Conservation (phyloP, 129 eudicot genomes). For the Heracleum sosnowskyi region DNA sequence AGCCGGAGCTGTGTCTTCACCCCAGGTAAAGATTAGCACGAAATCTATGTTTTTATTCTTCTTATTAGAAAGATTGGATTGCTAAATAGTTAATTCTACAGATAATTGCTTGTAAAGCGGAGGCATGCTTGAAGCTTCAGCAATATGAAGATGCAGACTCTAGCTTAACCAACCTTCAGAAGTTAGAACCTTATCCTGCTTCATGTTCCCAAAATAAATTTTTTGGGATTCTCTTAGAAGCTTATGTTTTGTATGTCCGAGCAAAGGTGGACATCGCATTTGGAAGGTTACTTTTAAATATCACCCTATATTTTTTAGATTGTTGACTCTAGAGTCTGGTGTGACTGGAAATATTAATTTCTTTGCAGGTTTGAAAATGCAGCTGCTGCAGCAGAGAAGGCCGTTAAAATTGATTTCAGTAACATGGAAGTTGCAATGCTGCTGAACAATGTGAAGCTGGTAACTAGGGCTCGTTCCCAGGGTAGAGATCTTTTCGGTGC, state of each 20-base stretch:
- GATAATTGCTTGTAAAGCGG: conserved; percentile 55
- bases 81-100: conserved; percentile 12
- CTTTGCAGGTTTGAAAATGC: conserved; percentile 54
- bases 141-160: conserved; percentile 43
- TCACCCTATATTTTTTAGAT: neutral
- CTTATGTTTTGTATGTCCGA: conserved; percentile 39
- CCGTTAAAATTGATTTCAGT: conserved; percentile 29
- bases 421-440: conserved; percentile 43
- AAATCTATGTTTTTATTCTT: neutral
- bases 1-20: conserved; percentile 47
- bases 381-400: conserved; percentile 43
- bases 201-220: conserved; percentile 36
- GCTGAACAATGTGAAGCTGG: conserved; percentile 35
- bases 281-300: conserved; percentile 37
- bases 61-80: neutral
- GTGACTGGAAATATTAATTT: conserved; percentile 7
- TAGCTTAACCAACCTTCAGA: conserved; percentile 30
- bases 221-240: conserved; percentile 44
- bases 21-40: conserved; percentile 26
- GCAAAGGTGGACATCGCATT: conserved; percentile 52
- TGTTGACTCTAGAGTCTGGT: conserved; percentile 1
- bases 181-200: conserved; percentile 38
- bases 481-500: conserved; percentile 46
- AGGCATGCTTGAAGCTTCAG: conserved; percentile 49
- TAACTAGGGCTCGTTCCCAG: conserved; percentile 38